Base-by-base conservation (phyloP, 306 rosid species). In the Phaseolus lunatus region DNA sequence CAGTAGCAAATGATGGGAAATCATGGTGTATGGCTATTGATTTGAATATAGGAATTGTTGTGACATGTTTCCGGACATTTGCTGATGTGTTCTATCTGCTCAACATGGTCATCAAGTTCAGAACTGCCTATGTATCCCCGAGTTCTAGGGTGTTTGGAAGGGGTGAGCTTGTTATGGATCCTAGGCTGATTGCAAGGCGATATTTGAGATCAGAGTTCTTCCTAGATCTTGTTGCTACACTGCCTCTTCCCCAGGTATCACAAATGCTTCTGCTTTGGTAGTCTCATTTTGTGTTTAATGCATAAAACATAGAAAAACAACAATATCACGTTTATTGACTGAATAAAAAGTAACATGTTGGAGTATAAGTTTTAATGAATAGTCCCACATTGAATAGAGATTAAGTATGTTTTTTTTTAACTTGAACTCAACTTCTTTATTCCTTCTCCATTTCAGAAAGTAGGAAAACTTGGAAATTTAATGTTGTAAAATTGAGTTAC, bases 231-330 rank as follows among this genome's bases (percentile, higher is more conserved):
- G 72, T 89, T 22, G 97, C 97, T 52, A 67, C 95, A 11, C 78
- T 89, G 65, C 98, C 98, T 80, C 97, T 94, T 86, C 97, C 98
- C 14, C 98, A 94, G 98, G 98, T 92, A 85, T 64, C 73, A 49
- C 49, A 22, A 33, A 27, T 58, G 67, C 35, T 59, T 62, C 37
- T 13, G 50, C 52, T 39, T 39, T 44, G 26, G 20, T 14, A 57
- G 12, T 74, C 44, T 20, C 7, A 61, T 68, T 49, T 73, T 70
- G 45, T 58, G 63, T 31, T 75, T 31, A 35, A 29, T 45, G 39
- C 15, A 19, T 29, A 19, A 3, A 23, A 65, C 23, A 33, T 9
- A 19, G 11, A 14, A 50, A 23, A 63, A 31, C 50, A 19, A 19
- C 48, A 45, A 52, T 65, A 16, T 23, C 29, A 22, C 20, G 52